Evolutionary conservation across 73 alveolate genomes (phyloP).

Genomic region (Urostyla sp.): DNA sequence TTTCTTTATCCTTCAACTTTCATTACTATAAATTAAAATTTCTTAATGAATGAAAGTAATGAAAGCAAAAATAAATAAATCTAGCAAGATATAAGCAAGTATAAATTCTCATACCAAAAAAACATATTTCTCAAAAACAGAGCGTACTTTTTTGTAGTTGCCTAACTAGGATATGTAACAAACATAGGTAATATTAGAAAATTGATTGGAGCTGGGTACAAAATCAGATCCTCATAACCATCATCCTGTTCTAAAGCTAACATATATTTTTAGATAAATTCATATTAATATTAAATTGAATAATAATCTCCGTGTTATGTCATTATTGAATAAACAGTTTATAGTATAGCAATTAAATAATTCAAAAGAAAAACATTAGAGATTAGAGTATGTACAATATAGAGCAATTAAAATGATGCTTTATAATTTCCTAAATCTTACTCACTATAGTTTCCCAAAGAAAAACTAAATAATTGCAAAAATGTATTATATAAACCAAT

Average conservation of each 20-base stretch:
- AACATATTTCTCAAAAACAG: conserved; percentile 10
- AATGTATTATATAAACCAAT: conserved; percentile 27
- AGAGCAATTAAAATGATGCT: conserved; percentile 25
- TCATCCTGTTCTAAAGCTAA: conserved; percentile 46
- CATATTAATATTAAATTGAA: conserved; percentile 56
- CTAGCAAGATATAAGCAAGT: not conserved
- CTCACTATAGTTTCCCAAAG: conserved; percentile 48
- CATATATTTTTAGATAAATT: conserved; percentile 59
- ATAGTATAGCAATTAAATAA: conserved; percentile 62
- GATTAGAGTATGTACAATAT: conserved; percentile 43
- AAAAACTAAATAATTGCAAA: conserved; percentile 46
- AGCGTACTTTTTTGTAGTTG: conserved; percentile 33
- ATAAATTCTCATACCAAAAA: conserved; percentile 60
- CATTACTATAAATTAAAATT: conserved; percentile 14
- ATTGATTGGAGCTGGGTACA: conserved; percentile 65
- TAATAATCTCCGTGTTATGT: conserved; percentile 65
- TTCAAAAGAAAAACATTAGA: conserved; percentile 61
- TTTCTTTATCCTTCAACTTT: conserved; percentile 10
- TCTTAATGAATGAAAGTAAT: too few species aligned
- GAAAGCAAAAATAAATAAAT: conserved; percentile 4
- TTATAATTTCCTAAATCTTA: conserved; percentile 18
- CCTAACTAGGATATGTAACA: conserved; percentile 26
- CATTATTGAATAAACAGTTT: conserved; percentile 63
- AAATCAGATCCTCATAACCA: conserved; percentile 65
- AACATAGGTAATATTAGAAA: conserved; percentile 35